Conservation (phyloP, 805 yeast genomes). For the Spathaspora passalidarum region DNA sequence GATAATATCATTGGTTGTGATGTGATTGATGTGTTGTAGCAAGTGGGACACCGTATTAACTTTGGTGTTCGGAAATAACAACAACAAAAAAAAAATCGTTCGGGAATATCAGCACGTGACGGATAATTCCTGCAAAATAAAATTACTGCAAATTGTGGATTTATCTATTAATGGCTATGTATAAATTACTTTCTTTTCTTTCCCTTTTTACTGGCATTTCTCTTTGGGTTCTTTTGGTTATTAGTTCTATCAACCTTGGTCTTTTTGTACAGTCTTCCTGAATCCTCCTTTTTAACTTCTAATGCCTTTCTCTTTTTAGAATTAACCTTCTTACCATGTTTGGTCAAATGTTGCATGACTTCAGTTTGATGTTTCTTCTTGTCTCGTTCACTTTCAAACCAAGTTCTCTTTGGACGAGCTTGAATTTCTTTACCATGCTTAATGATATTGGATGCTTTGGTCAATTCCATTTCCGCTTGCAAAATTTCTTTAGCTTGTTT, state of each 20-base stretch:
- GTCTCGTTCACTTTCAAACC: conserved; percentile 69
- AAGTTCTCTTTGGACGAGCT: conserved; percentile 90
- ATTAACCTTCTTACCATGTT: conserved; percentile 55
- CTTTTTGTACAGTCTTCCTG: conserved; percentile 66
- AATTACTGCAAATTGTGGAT: neutral
- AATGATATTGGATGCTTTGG: conserved; percentile 80
- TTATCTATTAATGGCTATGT: neutral
- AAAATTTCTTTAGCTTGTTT: conserved; percentile 82
- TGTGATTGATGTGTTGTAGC: neutral
- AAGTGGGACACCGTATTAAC: neutral
- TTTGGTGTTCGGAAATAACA: neutral
- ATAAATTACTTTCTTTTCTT: conserved; percentile 1
- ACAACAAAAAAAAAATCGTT: neutral
- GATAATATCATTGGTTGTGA: conserved; percentile 4
- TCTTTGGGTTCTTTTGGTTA: conserved; percentile 23
- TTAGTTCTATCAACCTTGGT: conserved; percentile 70
- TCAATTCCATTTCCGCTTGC: conserved; percentile 86
- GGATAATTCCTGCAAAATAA: neutral
- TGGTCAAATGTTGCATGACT: conserved; percentile 38
- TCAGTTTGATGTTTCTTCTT: conserved; percentile 42
- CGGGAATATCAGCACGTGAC: neutral
- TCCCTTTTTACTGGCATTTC: conserved; percentile 5
- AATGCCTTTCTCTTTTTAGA: conserved; percentile 70
- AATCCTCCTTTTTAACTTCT: conserved; percentile 53
- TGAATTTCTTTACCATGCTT: conserved; percentile 79